Base-by-base conservation (phyloP, 208 protist species). In the Acanthamoeba lenticulata region DNA sequence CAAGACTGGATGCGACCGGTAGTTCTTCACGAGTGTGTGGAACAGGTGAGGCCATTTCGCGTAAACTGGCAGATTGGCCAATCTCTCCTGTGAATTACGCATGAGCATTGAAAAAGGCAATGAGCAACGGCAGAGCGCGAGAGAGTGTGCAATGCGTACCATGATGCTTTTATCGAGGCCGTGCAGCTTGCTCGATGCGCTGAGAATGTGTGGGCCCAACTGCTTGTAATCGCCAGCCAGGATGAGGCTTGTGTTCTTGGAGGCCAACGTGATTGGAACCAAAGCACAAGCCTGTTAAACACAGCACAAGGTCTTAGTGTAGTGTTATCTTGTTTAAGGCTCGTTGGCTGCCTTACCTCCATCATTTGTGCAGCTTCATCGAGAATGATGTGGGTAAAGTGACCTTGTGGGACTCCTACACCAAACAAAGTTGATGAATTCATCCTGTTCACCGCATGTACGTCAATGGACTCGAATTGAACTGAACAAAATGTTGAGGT, bases 321-420 rank as follows among this genome's bases (percentile, higher is more conserved):
- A n/a, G n/a, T n/a, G n/a, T n/a, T n/a, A n/a, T 67, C n/a, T n/a
- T 1, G 52, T 62, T 62, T 15, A 6, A 27, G 6, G 52, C 21
- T 6, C 11, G 21, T 55, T 9, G 57, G 57, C 5, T 7, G 57
- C 24, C 11, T 4, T 67, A 67, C 69, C 40, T 79, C 69, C 69
- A 79, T 79, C 69, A 79, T 79, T 29, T 79, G 69, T 42, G 69
- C 69, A 2, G 69, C 69, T 45, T 79, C 69, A 29, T 79, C 69
- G 27, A 79, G 40, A 17, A 79, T 79, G 36, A 79, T 45, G 40
- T 79, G 69, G 6, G 36, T 79, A 36, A 79, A 79, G 6, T 79
- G 69, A 1, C 69, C 40, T 0, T 79, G 38, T 4, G 27, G 27
- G 17, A 79, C 36, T n/a, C 69, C 69, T 1, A 79, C 40, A 4